Base-by-base conservation (phyloP, 2,329 filamentous ascomycete genomes). In the Neofusicoccum kwambonambiense region DNA sequence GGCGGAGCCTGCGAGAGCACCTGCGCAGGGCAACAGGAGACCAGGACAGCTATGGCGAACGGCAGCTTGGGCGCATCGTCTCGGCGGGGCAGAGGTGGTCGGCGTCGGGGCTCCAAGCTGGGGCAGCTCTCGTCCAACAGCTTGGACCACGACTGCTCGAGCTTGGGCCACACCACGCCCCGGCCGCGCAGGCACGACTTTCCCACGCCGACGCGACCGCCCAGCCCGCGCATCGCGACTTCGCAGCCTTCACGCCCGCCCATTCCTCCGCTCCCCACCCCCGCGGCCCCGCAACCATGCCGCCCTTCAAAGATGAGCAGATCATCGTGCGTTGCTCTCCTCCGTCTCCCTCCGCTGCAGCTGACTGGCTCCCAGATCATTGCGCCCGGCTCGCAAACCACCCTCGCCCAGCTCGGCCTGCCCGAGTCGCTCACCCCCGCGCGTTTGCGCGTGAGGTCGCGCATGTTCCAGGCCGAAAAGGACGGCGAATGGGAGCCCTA, bases 381-480 rank as follows among this genome's bases (percentile, higher is more conserved):
- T 79, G 90, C 89, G 77, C 90, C 90, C 39, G 93, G 93, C 74
- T 97, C 93, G 76, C 89, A 90, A 79, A 94, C 89, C 69, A 97
- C 93, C 66, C 87, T 96, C 81, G 93, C 93, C 70, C 93, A 97
- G 84, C 86, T 97, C 45, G 93, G 93, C 60, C 90, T 95, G 71
- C 89, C 88, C 71, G 93, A 97, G 81, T 89, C 87, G n/a, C 89
- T 98, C 77, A 96, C 93, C 41, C 93, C 93, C 49, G 92, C 95
- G n/a, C 86, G 89, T 67, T 87, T 91, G 76, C 91, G 93, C 70
- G 86, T 98, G 70, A 88, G 91, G 37, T 97, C 94, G 78, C 90
- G 95, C 81, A 97, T 99, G 93, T 99, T 98, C 72, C 84, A 85
- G 1, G 87, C 84, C 62, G 87, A 89, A 70, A 93, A 96, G 74